Conservation (phyloP, 768 basidiomycete species). For the Boletus speciosus region DNA sequence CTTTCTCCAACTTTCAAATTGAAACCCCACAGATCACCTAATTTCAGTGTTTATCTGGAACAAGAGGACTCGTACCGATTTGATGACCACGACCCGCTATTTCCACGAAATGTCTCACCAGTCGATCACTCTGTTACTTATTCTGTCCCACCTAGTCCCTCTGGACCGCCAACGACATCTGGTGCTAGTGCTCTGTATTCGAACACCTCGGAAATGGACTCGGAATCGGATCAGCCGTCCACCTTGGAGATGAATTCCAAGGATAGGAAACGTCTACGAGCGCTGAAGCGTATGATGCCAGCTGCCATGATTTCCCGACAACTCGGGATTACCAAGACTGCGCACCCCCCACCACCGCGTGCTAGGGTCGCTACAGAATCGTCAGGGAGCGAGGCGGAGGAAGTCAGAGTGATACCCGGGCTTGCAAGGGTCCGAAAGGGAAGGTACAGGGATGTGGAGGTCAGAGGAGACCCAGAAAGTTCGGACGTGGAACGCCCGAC, state of each 20-base stretch:
- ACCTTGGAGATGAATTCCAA: slow-evolving; percentile 20
- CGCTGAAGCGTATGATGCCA: slow-evolving; percentile 51
- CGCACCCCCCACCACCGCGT: slow-evolving; percentile 7
- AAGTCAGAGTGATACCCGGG: slow-evolving; percentile 47
- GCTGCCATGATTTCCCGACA: slow-evolving; percentile 45
- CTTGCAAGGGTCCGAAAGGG: slow-evolving; percentile 43
- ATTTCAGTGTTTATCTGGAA: slow-evolving; percentile 12
- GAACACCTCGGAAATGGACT: slow-evolving; percentile 12
- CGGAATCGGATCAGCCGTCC: slow-evolving; percentile 20
- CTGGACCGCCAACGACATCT: slow-evolving; percentile 17
- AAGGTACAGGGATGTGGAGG: slow-evolving; percentile 35
- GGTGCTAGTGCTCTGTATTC: slow-evolving; percentile 14
- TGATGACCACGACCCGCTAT: slow-evolving; percentile 4
- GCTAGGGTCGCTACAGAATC: slow-evolving; percentile 8
- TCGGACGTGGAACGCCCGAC: slow-evolving; percentile 35
- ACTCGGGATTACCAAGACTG: slow-evolving; percentile 15
- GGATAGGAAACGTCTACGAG: slow-evolving; percentile 37
- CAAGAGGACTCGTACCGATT: slow-evolving; percentile 14
- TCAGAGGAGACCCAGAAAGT: slow-evolving; percentile 66
- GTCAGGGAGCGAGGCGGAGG: slow-evolving; percentile 33
- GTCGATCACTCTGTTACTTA: background rate
- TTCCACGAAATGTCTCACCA: slow-evolving; percentile 6
- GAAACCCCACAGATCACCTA: slow-evolving; percentile 3
- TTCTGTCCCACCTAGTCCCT: slow-evolving; percentile 17
- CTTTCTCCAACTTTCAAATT: slow-evolving; percentile 3